Evolutionary conservation across 1,284 basidiomycete species (phyloP), one percentile per base, ranked within the genome.

Genomic region (Tilletia walkeri): DNA sequence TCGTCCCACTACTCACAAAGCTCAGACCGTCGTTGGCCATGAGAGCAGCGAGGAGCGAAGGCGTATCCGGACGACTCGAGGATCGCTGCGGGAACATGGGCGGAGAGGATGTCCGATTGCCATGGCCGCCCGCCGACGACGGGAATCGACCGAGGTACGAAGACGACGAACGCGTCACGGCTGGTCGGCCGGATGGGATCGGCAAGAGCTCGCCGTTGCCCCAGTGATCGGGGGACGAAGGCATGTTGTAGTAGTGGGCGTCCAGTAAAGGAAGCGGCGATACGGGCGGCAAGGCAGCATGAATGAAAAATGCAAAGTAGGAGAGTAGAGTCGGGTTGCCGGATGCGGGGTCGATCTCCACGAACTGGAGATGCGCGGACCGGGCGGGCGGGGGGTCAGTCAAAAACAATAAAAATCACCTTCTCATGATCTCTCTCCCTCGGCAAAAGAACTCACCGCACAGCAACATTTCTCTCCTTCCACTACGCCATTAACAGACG

Each of bases 291-390:
- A 45, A 14, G 10, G 39, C 38, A 1, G 39, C 18, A 10, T 9
- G 9, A 4, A 78, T 67, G 50, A 67, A 69, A 65, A 78, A 69
- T 16, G 68, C 67, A 30, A 76, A 70, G 6, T 70, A 56, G 39
- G 75, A 72, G 1, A 78, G 73, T 9, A 72, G 18, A 0, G 54
- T 66, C 20, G 75, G 70, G 20, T 67, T 50, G 10, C 41, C 67
- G 0, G 59, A 54, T 16, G 67, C 53, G 0, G 71, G 49, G 18
- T 66, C 54, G 16, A 78, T 30, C 65, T 78, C 75, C 20, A 78
- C 75, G 38, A 78, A 78, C 68, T 69, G 24, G 24, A 30, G 1
- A 30, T 30, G 24, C 24, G 24, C 24, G 24, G 2, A n/a, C n/a
- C n/a, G n/a, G 34, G 16, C n/a, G 16, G 18, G 34, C 24, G 7